Percentiles rank a stretch among this genome's conserved stretches.
These are phyloP conservation scores for Starmera quercuum DNA, from an alignment of 805 yeast species.

Conservation along the genomic window DNA sequence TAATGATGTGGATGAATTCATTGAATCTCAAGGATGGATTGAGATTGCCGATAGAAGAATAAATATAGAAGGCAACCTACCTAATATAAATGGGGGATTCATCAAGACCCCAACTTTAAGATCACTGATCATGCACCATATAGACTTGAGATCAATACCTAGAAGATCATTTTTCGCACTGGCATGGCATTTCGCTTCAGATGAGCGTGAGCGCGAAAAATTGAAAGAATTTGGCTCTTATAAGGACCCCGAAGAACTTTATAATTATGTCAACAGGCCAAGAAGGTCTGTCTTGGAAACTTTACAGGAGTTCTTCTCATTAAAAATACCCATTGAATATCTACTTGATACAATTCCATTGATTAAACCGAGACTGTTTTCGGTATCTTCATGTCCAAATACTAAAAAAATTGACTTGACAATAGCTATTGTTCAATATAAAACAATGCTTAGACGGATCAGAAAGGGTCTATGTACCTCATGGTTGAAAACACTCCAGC, in stretches of 20 bases:
- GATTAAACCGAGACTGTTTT: constrained; percentile 75
- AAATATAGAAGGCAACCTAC: constrained; percentile 16
- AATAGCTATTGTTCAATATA: constrained; percentile 80
- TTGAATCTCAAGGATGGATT: constrained; percentile 69
- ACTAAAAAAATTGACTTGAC: constrained; percentile 50
- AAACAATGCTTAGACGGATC: constrained; percentile 66
- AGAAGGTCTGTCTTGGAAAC: constrained; percentile 82
- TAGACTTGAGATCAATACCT: constrained; percentile 81
- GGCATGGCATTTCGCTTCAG: constrained; percentile 69
- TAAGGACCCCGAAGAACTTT: constrained; percentile 74
- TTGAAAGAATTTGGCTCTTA: constrained; percentile 64
- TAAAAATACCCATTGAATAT: constrained; percentile 69
- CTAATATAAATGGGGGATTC: constrained; percentile 48
- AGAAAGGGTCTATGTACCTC: constrained; percentile 79
- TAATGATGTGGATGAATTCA: constrained; percentile 52
- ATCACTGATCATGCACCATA: constrained; percentile 64
- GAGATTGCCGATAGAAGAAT: constrained; percentile 58
- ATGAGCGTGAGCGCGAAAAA: constrained; percentile 68
- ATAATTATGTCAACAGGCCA: constrained; percentile 89
- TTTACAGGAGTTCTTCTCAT: constrained; percentile 69
- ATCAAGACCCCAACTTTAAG: constrained; percentile 61
- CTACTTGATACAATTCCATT: constrained; percentile 71
- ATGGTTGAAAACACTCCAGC: constrained; percentile 50
- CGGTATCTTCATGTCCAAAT: constrained; percentile 64
- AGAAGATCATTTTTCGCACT: constrained; percentile 71